phyloP scores from a whole-genome alignment of 2,329 filamentous ascomycete species.

The Calonectria crousiana region DNA sequence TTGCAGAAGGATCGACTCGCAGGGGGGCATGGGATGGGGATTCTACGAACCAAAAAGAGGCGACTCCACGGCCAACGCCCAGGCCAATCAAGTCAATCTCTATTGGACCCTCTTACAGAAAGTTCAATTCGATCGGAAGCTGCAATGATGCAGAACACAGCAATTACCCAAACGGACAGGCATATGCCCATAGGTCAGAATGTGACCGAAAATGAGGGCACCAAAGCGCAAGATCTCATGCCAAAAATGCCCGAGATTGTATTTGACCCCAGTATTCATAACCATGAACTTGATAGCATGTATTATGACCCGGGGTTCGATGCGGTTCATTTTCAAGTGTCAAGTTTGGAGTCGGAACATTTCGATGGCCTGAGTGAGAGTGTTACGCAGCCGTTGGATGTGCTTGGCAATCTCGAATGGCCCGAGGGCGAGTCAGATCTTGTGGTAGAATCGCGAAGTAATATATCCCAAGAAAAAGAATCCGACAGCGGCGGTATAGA shows the following conservation, averaged over 20 bases:
- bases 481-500: neutral
- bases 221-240: neutral
- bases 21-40: neutral
- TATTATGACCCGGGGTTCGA: neutral
- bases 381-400: neutral
- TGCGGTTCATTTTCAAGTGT: neutral
- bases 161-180: neutral
- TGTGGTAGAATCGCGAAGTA: neutral
- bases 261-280: neutral
- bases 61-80: neutral
- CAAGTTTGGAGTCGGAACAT: neutral
- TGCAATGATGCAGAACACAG: neutral
- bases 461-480: neutral
- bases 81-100: neutral
- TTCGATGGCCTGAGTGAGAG: neutral
- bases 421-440: neutral
- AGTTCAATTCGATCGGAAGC: neutral
- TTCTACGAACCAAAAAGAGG: neutral
- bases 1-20: neutral
- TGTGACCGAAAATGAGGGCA: neutral
- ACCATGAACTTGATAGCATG: neutral
- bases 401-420: neutral
- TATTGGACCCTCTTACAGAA: neutral
- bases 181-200: neutral
- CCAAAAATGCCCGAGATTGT: neutral